Base-by-base conservation (phyloP, 352 stramenopile species). In the Phytophthora idaei region DNA sequence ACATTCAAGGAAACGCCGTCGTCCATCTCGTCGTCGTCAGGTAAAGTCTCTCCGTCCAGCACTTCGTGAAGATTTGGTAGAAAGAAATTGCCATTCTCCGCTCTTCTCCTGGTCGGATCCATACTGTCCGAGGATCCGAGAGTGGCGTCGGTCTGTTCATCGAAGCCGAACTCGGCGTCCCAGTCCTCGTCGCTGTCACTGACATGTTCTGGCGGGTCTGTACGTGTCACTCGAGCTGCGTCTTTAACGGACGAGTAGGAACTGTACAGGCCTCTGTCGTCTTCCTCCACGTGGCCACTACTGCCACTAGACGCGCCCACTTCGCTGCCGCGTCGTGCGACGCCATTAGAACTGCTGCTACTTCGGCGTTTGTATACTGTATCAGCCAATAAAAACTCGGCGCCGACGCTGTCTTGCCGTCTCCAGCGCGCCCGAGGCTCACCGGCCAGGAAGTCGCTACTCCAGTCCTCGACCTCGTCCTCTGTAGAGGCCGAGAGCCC, bases 81-180 rank as follows among this genome's bases (percentile, higher is more conserved):
- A 47, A 94, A 94, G 53, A 92, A 91, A 63, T 94, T 94, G 71
- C 89, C 88, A 57, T 94, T 94, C 64, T 92, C 83, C 1, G 83
- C 75, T 11, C 85, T 70, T 46, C 85, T 56, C 1, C 85, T 69
- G n/a, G 76, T 87, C 29, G 80, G 53, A 47, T 93, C 85, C 61
- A 93, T 76, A 36, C 71, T 80, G 29, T 81, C 68, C 0, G 66
- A 69, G 1, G 74, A 74, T 7, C 50, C 61, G 2, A 76, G 44
- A 0, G 69, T 68, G 0, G 64, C 64, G 44, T 90, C 76, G 5
- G 74, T 59, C 17, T 73, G 65, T 15, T 92, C 80, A 45, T 90
- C 77, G 48, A 94, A 91, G 36, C 85, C 85, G 63, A 94, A 92
- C 74, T 94, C 84, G 31, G 80, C 81, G 61, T 94, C 86, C 86